Evolutionary conservation across 768 basidiomycete genomes (phyloP).

Genomic region (Kwoniella shandongensis): DNA sequence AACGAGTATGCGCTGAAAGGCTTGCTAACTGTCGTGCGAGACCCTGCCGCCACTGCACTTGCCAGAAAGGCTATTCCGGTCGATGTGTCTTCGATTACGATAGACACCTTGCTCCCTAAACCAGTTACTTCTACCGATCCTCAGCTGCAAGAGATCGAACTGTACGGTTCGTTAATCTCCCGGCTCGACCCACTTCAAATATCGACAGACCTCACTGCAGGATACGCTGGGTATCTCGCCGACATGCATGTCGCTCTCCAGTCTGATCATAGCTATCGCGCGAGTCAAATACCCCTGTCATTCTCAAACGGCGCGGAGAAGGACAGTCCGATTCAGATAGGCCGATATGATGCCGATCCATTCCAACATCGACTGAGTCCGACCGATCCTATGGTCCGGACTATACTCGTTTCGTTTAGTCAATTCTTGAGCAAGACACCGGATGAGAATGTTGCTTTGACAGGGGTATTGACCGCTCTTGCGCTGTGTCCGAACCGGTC

Average conservation of each 20-base stretch:
- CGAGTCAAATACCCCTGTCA: slow-evolving; percentile 63
- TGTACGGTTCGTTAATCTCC: slow-evolving; percentile 46
- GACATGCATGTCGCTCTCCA: slow-evolving; percentile 77
- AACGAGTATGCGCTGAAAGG: slow-evolving; percentile 64
- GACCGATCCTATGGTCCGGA: slow-evolving; percentile 71
- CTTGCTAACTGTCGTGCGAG: slow-evolving; percentile 69
- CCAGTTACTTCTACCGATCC: slow-evolving; percentile 33
- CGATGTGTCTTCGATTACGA: slow-evolving; percentile 57
- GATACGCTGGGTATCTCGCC: slow-evolving; percentile 52
- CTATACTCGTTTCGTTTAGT: slow-evolving; percentile 68
- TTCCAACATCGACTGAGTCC: slow-evolving; percentile 66
- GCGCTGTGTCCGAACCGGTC: slow-evolving; percentile 84
- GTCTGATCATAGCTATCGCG: slow-evolving; percentile 71
- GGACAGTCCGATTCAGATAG: background rate
- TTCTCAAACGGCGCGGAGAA: slow-evolving; percentile 15
- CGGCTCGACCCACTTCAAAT: slow-evolving; percentile 38
- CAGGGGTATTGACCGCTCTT: slow-evolving; percentile 74
- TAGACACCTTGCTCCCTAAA: slow-evolving; percentile 58
- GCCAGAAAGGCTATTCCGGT: slow-evolving; percentile 37
- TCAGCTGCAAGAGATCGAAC: slow-evolving; percentile 40
- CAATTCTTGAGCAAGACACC: slow-evolving; percentile 82
- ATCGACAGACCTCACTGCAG: slow-evolving; percentile 51
- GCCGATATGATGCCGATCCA: slow-evolving; percentile 1
- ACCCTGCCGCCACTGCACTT: slow-evolving; percentile 69
- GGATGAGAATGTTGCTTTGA: slow-evolving; percentile 83